These are phyloP conservation scores for Trametes pubescens DNA, from an alignment of 1,284 basidiomycete species.

Conservation along the genomic window DNA sequence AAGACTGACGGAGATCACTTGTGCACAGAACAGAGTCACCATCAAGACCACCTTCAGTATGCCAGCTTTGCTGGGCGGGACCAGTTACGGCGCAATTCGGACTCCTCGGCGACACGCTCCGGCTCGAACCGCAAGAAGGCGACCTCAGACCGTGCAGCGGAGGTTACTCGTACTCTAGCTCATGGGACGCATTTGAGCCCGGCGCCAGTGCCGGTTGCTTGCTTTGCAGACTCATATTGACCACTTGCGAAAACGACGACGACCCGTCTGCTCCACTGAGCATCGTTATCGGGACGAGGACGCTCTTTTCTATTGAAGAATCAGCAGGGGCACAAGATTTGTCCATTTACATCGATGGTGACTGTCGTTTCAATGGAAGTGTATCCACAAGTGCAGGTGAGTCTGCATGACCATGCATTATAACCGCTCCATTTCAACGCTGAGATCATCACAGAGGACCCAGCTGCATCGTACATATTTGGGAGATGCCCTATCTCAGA, in stretches of 20 bases:
- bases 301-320: too few relatives aligned
- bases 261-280: too few relatives aligned
- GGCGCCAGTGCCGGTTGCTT: not conserved
- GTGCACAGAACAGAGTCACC: too few relatives aligned
- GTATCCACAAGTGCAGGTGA: not conserved
- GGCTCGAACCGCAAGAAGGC: not conserved
- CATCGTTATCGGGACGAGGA: too few relatives aligned
- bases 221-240: not conserved
- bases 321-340: too few relatives aligned
- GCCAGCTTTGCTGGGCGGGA: not conserved
- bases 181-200: not conserved
- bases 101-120: not conserved
- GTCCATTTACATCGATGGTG: too few relatives aligned
- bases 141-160: too few relatives aligned
- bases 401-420: too few relatives aligned
- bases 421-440: not conserved
- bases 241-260: too few relatives aligned
- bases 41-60: not conserved
- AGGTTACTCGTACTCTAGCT: not conserved
- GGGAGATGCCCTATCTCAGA: not conserved
- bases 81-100: not conserved
- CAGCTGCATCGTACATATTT: slow-evolving; percentile 15
- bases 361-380: too few relatives aligned
- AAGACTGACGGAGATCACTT: too few relatives aligned
- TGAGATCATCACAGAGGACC: slow-evolving; percentile 6